A percentile compares a stretch with the other conserved stretches of the same genome.
Conservation (phyloP, 2,329 filamentous ascomycete genomes). For the Metarhizium guizhouense region DNA sequence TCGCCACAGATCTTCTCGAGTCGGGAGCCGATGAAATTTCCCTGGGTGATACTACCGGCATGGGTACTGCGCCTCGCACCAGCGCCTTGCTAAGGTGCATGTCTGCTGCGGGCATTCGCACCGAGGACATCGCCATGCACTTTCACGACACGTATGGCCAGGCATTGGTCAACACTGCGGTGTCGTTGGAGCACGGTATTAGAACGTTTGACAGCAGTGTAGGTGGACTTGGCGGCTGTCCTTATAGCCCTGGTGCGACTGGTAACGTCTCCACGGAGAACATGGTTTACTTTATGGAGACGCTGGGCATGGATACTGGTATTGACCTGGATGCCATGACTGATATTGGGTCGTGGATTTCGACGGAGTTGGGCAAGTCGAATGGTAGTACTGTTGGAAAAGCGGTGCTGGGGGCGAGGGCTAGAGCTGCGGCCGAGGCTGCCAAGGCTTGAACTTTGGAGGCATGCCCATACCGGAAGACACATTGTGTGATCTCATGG, state of each 20-base stretch:
- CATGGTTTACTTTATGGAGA: slow-evolving; percentile 69
- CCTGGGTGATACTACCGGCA: slow-evolving; percentile 82
- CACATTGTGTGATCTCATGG: background rate
- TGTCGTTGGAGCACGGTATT: slow-evolving; percentile 69
- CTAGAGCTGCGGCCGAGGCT: slow-evolving; percentile 17
- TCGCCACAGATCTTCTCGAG: slow-evolving; percentile 63
- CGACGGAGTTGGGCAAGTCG: slow-evolving; percentile 48
- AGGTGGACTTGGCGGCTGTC: slow-evolving; percentile 74
- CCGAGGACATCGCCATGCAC: slow-evolving; percentile 68
- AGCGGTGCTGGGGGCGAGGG: slow-evolving; percentile 44
- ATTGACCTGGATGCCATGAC: slow-evolving; percentile 58
- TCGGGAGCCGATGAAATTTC: slow-evolving; percentile 89
- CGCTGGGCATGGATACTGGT: slow-evolving; percentile 64
- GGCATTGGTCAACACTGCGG: slow-evolving; percentile 72
- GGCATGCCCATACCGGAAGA: background rate
- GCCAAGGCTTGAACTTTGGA: slow-evolving; percentile 6
- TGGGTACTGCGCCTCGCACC: slow-evolving; percentile 71
- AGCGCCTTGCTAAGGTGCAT: slow-evolving; percentile 55
- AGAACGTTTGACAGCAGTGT: slow-evolving; percentile 74
- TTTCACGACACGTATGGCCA: slow-evolving; percentile 87
- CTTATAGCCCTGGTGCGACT: slow-evolving; percentile 76
- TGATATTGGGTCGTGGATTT: slow-evolving; percentile 66
- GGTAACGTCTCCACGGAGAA: slow-evolving; percentile 84
- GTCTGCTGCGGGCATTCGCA: slow-evolving; percentile 56
- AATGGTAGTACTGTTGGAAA: slow-evolving; percentile 61